Evolutionary conservation across 768 basidiomycete genomes (phyloP), one percentile per base, ranked within the genome.

Genomic region (Rhodosporidiobolus sp.): DNA sequence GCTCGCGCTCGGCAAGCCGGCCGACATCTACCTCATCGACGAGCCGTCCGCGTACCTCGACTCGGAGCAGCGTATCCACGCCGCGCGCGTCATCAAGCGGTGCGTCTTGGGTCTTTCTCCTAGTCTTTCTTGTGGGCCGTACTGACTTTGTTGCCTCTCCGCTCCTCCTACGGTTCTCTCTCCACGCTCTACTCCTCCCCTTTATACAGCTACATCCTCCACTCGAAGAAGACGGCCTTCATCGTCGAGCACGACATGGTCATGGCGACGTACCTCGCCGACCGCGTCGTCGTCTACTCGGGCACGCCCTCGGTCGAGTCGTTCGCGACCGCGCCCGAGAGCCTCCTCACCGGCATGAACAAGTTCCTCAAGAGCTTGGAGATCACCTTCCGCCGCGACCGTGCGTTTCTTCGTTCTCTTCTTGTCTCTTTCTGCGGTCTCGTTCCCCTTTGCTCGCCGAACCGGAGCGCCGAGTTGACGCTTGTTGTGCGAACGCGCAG

Each of bases 241-340:
- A 87, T 99, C 78, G 97, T 99, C 79, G 96, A 99, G 86, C 96
- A 99, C 88, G 95, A 98, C 84, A 97, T 99, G 82, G 96, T 98
- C 84, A 97, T 97, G 95, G 94, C 95, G 14, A 97, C 95, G 4
- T 98, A 99, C 82, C 90, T 99, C 67, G 95, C 96, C 53, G 96
- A 99, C 80, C 90, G 95, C 57, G 93, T 96, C 78, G 93, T 95
- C 70, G 92, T 94, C 20, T 94, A 83, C 73, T 78, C 79, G 30
- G 83, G 83, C 63, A 82, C 87, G 77, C 95, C 96, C 11, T 94
- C 94, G 53, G 82, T 94, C 61, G 65, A 89, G 62, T 94, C 96
- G 26, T 94, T 89, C 52, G 96, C 96, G 28, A 90, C 91, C 34
- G 91, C 89, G 91, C 95, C 96, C 7, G 93, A 98, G 82, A 92